Conservation (phyloP, 345 rosid species). For the Aethionema arabicum region DNA sequence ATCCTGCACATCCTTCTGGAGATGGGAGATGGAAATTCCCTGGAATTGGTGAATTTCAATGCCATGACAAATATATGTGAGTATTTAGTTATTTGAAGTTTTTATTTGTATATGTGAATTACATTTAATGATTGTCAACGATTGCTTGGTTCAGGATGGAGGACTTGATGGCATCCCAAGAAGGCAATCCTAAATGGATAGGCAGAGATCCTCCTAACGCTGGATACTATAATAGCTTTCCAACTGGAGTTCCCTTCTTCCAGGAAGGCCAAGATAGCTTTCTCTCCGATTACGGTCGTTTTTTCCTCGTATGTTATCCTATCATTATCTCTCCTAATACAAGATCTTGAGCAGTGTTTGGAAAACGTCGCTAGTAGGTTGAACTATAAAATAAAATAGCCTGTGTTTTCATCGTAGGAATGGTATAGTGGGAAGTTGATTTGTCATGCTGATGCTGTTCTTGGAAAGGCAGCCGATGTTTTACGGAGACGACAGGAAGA, state of each 20-base stretch:
- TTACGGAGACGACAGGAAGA: slow-evolving; percentile 50
- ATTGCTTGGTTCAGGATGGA: slow-evolving; percentile 52
- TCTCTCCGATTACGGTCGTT: slow-evolving; percentile 67
- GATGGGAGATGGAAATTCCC: slow-evolving; percentile 72
- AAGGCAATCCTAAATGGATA: slow-evolving; percentile 68
- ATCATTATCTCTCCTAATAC: slow-evolving; percentile 12
- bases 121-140: slow-evolving; percentile 26
- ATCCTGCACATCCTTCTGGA: slow-evolving; percentile 66
- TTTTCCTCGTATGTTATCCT: slow-evolving; percentile 55
- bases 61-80: slow-evolving; percentile 74
- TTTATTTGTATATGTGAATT: slow-evolving; percentile 3
- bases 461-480: slow-evolving; percentile 57
- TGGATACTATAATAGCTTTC: slow-evolving; percentile 66
- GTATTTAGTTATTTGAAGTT: slow-evolving; percentile 36
- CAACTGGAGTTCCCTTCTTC: slow-evolving; percentile 56
- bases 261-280: slow-evolving; percentile 65
- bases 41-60: slow-evolving; percentile 76
- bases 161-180: slow-evolving; percentile 57
- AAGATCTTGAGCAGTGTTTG: slow-evolving; percentile 17
- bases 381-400: slow-evolving; percentile 6
- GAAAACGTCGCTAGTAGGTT: slow-evolving; percentile 18
- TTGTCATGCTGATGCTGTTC: slow-evolving; percentile 69
- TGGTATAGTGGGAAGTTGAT: slow-evolving; percentile 74
- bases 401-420: slow-evolving; percentile 46
- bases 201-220: slow-evolving; percentile 54